Base-by-base conservation (phyloP, 148 eudicot species). In the Fagopyrum tataricum region DNA sequence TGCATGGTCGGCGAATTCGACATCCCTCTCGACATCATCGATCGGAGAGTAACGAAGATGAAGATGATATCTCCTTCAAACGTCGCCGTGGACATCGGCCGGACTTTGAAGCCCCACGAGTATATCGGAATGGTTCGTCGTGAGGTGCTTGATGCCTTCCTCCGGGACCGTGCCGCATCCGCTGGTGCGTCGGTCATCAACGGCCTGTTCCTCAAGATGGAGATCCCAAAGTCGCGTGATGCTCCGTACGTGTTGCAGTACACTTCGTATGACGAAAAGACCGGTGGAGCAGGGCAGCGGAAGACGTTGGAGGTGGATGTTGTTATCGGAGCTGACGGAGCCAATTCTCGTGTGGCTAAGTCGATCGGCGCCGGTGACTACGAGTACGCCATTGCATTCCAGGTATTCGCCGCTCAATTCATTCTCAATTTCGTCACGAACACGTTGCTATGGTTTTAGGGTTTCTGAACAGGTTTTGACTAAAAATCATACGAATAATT, bases 51-150 rank as follows among this genome's bases (percentile, higher is more conserved):
- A 3, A 95, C 97, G 7, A 92, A 90, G 75, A 95, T 95, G 99
- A 95, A 95, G 81, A 90, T 95, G 99, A 95, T 92, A 2, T 95
- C 99, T 0, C 99, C 99, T 5, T 95, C 99, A 1, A 95, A 95
- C 71, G 99, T 95, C 53, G 96, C 97, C 4, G 99, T 95, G 2
- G 97, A 92, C 71, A 95, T 95, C 48, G 99, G 99, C 0, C 79
- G 72, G 37, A 95, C 99, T 0, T 79, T 95, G 17, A 90, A 95
- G 80, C 94, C 97, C 10, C 97, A 91, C 56, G 99, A 95, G 86
- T 95, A 95, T 75, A 95, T 95, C 43, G 99, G 99, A 8, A 95
- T 95, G 99, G 99, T 95, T 41, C 86, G 99, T 59, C 86, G 99
- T 0, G 99, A 95, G 67, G 86, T 95, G 24, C 89, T 92, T 52